These are phyloP conservation scores for Claviceps digitariae DNA, from an alignment of 2,329 filamentous ascomycete genomes.

Conservation along the genomic window DNA sequence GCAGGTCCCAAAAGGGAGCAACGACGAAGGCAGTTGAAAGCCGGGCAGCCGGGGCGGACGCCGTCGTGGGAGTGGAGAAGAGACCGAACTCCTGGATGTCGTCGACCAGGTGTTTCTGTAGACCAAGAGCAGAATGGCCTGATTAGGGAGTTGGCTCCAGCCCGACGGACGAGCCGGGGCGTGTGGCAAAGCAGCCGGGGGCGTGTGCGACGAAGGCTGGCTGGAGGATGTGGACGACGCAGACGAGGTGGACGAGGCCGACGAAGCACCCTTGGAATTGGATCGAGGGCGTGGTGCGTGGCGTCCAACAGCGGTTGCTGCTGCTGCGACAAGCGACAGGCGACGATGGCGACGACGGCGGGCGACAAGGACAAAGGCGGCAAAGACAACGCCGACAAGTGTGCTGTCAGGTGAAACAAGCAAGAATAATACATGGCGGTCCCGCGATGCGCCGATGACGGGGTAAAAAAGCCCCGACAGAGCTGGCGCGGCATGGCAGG, in stretches of 20 bases:
- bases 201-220: not conserved
- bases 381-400: not conserved
- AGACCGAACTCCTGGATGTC: constrained; percentile 4
- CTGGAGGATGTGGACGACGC: not conserved
- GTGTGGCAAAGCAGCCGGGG: not conserved
- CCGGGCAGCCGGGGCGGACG: constrained; percentile 10
- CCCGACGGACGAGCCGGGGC: constrained; percentile 2
- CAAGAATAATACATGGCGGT: not conserved
- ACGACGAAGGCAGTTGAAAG: constrained; percentile 2
- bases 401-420: not conserved
- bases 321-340: too few relatives aligned
- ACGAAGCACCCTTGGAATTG: not conserved
- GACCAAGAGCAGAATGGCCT: constrained; percentile 10
- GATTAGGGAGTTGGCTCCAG: constrained; percentile 10
- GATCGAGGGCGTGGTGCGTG: not conserved
- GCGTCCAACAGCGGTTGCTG: too few relatives aligned
- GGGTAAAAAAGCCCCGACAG: not conserved
- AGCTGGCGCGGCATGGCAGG: not conserved
- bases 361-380: not conserved
- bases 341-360: not conserved
- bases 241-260: not conserved
- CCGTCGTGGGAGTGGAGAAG: constrained; percentile 9
- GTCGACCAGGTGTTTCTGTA: not conserved
- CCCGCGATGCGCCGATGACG: not conserved
- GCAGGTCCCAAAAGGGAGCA: constrained; percentile 5